Base-by-base conservation (phyloP, 2,329 filamentous ascomycete genomes). In the Chaetomium strumarium region DNA sequence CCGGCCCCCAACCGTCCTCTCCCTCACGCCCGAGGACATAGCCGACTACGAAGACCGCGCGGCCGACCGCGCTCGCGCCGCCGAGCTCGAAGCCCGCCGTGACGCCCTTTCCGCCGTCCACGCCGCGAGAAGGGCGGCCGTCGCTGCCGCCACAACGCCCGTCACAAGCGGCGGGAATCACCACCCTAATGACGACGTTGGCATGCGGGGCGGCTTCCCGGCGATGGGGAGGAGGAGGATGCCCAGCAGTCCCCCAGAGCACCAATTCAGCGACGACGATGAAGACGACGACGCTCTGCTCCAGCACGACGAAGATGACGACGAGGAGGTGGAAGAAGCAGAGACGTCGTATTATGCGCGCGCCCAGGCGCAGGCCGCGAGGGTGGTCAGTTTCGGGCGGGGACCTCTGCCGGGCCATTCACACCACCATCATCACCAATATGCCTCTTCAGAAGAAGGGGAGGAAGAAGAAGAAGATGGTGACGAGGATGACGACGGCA, bases 1-100 rank as follows among this genome's bases (percentile, higher is more conserved):
- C 50, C 65, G 85, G 42, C 78, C 81, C 14, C 78, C 85, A 11
- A 90, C 86, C 43, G 79, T 79, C 13, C 80, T 90, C 57, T 74
- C 77, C 50, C 78, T 89, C 58, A 88, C 85, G 2, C 74, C 81
- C 44, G 83, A 87, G 64, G 86, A 90, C 67, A 75, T 89, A 37
- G 82, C 84, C 37, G 74, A 78, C 49, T 88, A 87, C 70, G 85
- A 89, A 64, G 83, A 85, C 66, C 75, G 76, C 29, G 78, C 82
- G 55, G 72, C 71, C 20, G 63, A 63, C 37, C 68, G 68, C 49
- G 49, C 53, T 13, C 49, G 54, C 16, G 49, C 45, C 7, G 64
- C 45, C 55, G 62, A 45, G 48, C 58, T 43, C 51, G 50, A 52
- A 13, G 51, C 53, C 13, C 57, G 51, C 19, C 48, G 44, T 13